phyloP scores from a whole-genome alignment of 495 filamentous ascomycete genomes.

The Lichina pygmaea region DNA sequence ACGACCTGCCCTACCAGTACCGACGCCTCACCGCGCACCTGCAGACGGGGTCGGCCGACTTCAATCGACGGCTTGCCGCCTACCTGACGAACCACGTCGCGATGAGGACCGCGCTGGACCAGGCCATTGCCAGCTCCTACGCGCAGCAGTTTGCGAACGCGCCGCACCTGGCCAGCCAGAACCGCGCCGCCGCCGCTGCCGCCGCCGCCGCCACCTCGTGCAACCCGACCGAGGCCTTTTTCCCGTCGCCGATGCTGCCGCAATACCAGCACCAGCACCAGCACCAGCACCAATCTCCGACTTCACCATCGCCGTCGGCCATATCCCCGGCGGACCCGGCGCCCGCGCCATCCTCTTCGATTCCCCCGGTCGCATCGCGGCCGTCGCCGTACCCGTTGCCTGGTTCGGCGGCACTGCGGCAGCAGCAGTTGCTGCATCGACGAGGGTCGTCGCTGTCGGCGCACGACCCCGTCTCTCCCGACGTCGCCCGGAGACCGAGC shows the following conservation, averaged over 20 bases:
- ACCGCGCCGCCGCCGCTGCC: neutral
- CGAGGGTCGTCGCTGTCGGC: too few relatives aligned
- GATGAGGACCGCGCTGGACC: conserved; percentile 24
- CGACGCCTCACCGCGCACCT: conserved; percentile 25
- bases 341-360: neutral
- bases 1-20: conserved; percentile 25
- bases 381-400: neutral
- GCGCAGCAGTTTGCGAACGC: conserved; percentile 18
- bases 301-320: neutral
- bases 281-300: conserved; percentile 1
- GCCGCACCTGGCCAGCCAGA: conserved; percentile 13
- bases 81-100: conserved; percentile 30
- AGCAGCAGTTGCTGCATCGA: neutral
- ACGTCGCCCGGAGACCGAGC: neutral
- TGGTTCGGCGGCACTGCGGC: neutral
- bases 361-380: neutral
- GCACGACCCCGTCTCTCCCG: too few relatives aligned
- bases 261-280: conserved; percentile 1
- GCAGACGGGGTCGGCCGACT: conserved; percentile 22
- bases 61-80: conserved; percentile 28
- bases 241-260: neutral
- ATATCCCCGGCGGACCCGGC: neutral
- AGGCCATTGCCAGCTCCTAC: conserved; percentile 20
- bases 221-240: conserved; percentile 1
- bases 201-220: conserved; percentile 3